phyloP scores from a whole-genome alignment of 805 yeast genomes.

The Brettanomyces naardenensis region DNA sequence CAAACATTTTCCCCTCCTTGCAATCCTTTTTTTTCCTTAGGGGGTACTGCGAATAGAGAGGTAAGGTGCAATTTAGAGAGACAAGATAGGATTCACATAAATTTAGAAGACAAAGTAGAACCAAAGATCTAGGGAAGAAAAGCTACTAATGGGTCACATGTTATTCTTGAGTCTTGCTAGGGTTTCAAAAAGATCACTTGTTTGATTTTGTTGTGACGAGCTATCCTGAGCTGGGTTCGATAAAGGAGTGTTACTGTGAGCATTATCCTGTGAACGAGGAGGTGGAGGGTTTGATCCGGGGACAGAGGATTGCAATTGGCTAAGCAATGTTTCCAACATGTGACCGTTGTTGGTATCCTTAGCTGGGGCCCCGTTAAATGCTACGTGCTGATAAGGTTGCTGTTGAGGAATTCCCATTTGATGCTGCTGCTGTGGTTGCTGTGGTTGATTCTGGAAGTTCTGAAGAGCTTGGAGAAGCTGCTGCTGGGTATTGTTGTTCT shows the following conservation, averaged over 20 bases:
- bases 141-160: constrained; percentile 18
- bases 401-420: constrained; percentile 1
- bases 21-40: too few species aligned
- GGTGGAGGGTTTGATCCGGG: constrained; percentile 15
- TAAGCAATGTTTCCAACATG: constrained; percentile 14
- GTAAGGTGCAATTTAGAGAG: too few species aligned
- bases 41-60: too few species aligned
- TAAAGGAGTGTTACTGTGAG: constrained; percentile 1
- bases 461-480: constrained; percentile 10
- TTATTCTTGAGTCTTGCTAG: constrained; percentile 30
- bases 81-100: too few species aligned
- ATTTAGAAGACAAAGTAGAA: too few species aligned
- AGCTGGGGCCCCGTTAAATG: background rate
- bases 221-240: constrained; percentile 11
- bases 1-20: too few species aligned
- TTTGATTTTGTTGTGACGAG: constrained; percentile 16
- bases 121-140: too few species aligned
- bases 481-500: constrained; percentile 11
- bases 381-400: constrained; percentile 3
- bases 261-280: constrained; percentile 5
- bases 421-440: constrained; percentile 7
- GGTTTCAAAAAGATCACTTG: constrained; percentile 29
- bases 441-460: constrained; percentile 1
- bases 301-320: constrained; percentile 16
- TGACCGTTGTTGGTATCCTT: constrained; percentile 3